phyloP scores from a whole-genome alignment of 371 early-diverging fungal species.

The Apophysomyces elegans region DNA sequence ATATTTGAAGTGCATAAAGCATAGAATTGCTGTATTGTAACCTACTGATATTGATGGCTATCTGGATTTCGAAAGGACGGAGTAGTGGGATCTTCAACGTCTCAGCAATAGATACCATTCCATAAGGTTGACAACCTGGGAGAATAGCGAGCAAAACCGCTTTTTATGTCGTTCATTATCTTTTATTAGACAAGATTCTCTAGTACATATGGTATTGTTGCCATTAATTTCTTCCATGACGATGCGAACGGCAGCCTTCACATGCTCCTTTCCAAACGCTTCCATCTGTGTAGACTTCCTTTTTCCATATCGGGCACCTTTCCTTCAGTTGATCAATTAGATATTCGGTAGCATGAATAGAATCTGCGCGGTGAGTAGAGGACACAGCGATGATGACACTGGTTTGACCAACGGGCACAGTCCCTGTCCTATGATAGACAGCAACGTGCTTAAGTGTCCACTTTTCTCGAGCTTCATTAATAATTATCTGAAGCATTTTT shows the following conservation, averaged over 20 bases:
- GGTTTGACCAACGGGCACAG: slow-evolving; percentile 79
- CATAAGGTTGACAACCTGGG: too few relatives aligned
- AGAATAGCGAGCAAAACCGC: too few relatives aligned
- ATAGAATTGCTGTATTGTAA: too few relatives aligned
- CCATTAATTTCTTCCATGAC: neutral
- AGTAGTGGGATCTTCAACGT: too few relatives aligned
- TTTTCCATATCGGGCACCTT: slow-evolving; percentile 90
- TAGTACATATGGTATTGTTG: too few relatives aligned
- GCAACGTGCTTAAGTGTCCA: slow-evolving; percentile 74
- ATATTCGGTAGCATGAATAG: slow-evolving; percentile 75
- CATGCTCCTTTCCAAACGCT: slow-evolving; percentile 74
- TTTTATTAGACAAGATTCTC: too few relatives aligned
- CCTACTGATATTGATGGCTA: too few relatives aligned
- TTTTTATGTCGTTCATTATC: too few relatives aligned
- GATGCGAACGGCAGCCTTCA: slow-evolving; percentile 6
- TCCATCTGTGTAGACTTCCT: slow-evolving; percentile 83
- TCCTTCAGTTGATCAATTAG: slow-evolving; percentile 86
- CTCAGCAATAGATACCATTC: too few relatives aligned
- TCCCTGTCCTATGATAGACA: slow-evolving; percentile 77
- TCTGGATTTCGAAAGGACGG: too few relatives aligned
- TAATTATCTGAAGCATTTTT: slow-evolving; percentile 61
- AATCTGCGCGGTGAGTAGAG: slow-evolving; percentile 78
- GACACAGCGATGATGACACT: slow-evolving; percentile 84
- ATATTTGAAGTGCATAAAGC: too few relatives aligned
- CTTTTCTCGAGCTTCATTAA: slow-evolving; percentile 60